Evolutionary conservation across 805 yeast genomes (phyloP), one percentile per base, ranked within the genome.

Genomic region (Yarrowia yakushimensis): DNA sequence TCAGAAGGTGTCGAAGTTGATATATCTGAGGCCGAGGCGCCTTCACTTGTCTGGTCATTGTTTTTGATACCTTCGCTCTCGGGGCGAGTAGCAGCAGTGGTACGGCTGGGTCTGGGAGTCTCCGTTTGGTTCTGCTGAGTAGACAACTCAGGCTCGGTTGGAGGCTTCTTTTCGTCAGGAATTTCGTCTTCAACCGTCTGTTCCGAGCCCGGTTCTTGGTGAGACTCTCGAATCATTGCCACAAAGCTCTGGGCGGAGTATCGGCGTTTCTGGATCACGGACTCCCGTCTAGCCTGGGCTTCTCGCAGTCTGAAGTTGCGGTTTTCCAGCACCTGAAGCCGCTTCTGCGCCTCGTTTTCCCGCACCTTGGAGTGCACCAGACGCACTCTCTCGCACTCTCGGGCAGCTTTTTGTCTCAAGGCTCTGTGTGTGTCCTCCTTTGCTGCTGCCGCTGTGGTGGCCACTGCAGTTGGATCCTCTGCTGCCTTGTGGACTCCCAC

Each of bases 171-270:
- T 12, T 45, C 52, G 3, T 28, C 52, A 1, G 46, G 46, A 23
- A 11, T 22, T 1, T 45, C 52, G 13, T 45, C 52, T 6, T 45
- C 52, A n/a, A 45, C 36, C 0, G 52, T 2, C 34, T 45, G 52
- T 18, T 45, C 52, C 3, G 20, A 8, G 17, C 39, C 20, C 28
- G n/a, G 8, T 7, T 23, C 52, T 17, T 45, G 34, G 9, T 45
- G 52, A 4, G 52, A 11, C n/a, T 45, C 57, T 48, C 42, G 42
- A 17, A 52, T n/a, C 39, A 36, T 52, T 33, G 43, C 31, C 11
- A 33, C 59, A 52, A 52, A 52, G 33, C 43, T 52, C 25, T 52
- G 59, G 43, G 59, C 59, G 6, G 59, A 52, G 34, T 20, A 52
- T 22, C 43, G 18, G 2, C 59, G 31, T 25, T 36, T 52, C 43